Conservation (phyloP, 257 asterid species). For the Solanum sparsipilum region DNA sequence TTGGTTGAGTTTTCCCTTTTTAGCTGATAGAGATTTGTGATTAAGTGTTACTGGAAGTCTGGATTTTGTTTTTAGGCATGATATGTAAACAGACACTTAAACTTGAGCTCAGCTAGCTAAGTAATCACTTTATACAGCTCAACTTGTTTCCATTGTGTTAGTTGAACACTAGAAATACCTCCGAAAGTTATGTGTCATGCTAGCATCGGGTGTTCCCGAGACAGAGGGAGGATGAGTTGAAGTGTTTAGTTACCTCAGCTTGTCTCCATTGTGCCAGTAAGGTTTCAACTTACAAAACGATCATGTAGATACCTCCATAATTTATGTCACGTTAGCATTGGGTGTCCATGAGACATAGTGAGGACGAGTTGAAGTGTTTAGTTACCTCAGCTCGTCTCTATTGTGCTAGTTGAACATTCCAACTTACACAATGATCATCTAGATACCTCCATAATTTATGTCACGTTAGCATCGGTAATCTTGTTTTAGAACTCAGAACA, state of each 20-base stretch:
- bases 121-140: background rate
- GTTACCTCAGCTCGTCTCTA: background rate
- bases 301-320: background rate
- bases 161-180: background rate
- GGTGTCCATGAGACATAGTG: background rate
- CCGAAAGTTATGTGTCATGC: background rate
- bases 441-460: too few species aligned
- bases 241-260: background rate
- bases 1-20: background rate
- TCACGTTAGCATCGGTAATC: background rate
- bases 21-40: background rate
- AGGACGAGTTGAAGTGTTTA: background rate
- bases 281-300: background rate
- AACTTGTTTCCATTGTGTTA: background rate
- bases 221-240: background rate
- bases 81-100: background rate
- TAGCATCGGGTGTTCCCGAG: background rate
- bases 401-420: background rate
- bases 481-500: background rate
- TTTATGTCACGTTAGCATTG: background rate
- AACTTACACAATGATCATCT: background rate
- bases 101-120: background rate
- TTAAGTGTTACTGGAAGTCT: background rate
- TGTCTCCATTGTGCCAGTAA: background rate
- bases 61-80: background rate